Percentiles rank a stretch among this genome's conserved stretches.
These are phyloP conservation scores for Penicillium herquei DNA, from an alignment of 495 filamentous ascomycete genomes.

Conservation along the genomic window DNA sequence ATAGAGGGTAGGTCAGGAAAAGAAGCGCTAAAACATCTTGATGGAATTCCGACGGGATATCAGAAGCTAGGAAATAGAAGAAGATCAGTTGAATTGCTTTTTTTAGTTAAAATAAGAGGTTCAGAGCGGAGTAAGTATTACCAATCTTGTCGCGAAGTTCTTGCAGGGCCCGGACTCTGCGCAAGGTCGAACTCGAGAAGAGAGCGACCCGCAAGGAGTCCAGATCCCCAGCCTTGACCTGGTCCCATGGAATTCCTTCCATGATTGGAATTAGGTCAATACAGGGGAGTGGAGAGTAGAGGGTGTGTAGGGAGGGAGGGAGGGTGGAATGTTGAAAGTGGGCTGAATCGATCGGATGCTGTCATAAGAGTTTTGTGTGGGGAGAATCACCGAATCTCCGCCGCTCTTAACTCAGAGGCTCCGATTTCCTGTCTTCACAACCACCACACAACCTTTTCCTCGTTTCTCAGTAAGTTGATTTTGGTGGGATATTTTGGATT, in stretches of 20 bases:
- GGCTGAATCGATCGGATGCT: constrained; percentile 36
- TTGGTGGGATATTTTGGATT: not conserved
- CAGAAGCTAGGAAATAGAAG: constrained; percentile 22
- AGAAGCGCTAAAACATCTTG: constrained; percentile 62
- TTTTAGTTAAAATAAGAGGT: not conserved
- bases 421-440: constrained; percentile 18
- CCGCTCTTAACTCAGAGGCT: constrained; percentile 17
- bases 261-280: constrained; percentile 37
- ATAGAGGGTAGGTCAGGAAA: constrained; percentile 82
- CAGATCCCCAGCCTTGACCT: constrained; percentile 48
- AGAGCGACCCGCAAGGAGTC: constrained; percentile 44
- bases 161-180: constrained; percentile 47
- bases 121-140: constrained; percentile 17
- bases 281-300: constrained; percentile 24
- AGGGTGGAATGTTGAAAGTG: constrained; percentile 20
- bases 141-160: constrained; percentile 49
- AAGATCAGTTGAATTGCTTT: constrained; percentile 10
- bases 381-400: constrained; percentile 17
- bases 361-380: constrained; percentile 50
- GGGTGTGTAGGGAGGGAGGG: constrained; percentile 9
- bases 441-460: constrained; percentile 2
- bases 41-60: constrained; percentile 34
- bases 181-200: constrained; percentile 49
- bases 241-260: constrained; percentile 51
- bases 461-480: constrained; percentile 6